Base-by-base conservation (phyloP, 306 rosid genomes). In the Arachis stenosperma region DNA sequence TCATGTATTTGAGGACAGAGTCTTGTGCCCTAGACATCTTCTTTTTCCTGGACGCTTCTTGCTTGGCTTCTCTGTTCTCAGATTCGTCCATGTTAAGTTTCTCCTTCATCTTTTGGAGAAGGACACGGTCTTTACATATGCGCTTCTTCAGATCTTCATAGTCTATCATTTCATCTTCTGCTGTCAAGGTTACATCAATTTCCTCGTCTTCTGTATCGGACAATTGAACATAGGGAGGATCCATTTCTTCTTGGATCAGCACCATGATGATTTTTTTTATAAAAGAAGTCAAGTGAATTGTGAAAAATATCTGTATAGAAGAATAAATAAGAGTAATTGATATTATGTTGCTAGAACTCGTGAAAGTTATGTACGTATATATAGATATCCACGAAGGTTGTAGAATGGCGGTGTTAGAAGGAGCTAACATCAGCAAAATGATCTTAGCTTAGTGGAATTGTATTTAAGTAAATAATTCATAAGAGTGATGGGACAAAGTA, bases 1-100 rank as follows among this genome's bases (percentile, higher is more conserved):
- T 86, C 93, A 85, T 86, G 75, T 83, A 81, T 44, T 88, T 84
- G 51, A 92, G 92, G 9, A 89, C 63, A 0, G 84, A 60, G 44
- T 87, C 91, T 77, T 91, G 96, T 12, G 91, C 96, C 75, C 14
- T 68, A 17, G 84, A 81, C 88, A 91, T 84, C 68, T 89, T 89
- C 61, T 84, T 89, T 2, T 75, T 58, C 6, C 71, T 77, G 1
- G 89, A 89, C 0, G 89, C 91, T n/a, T 87, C 97, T 69, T 84
- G 81, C 54, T 79, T 87, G 0, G 85, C 84, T 3, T 42, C 7
- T 8, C 74, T 57, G 12, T 3, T 33, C 2, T 80, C 81, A 0
- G 87, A 30, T 30, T 78, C 76, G 10, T 73, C 73, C 8, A 30
- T 27, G 5, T 78, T 56, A 0, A 65, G 81, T 4, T 73, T 55